phyloP scores from a whole-genome alignment of 1,284 basidiomycete genomes.

The Irpex lacteus region DNA sequence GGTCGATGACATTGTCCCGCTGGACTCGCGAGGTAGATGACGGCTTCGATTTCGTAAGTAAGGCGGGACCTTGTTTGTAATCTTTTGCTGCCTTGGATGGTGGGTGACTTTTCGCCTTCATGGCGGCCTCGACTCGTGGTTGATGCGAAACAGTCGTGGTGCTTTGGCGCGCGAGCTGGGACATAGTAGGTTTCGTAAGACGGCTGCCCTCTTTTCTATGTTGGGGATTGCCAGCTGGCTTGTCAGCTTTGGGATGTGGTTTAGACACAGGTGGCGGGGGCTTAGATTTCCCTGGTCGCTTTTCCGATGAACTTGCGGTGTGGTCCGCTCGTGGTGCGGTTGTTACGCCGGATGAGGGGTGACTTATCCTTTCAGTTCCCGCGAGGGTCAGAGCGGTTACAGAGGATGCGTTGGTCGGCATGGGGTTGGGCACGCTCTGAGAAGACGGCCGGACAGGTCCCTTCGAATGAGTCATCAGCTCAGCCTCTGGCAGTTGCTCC shows the following conservation, averaged over 20 bases:
- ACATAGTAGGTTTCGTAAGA: conserved; percentile 19
- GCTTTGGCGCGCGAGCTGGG: conserved; percentile 21
- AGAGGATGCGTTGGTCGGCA: not conserved
- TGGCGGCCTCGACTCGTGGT: not conserved
- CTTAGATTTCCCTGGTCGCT: not conserved
- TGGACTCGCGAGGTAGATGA: too few species aligned
- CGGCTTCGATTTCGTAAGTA: too few species aligned
- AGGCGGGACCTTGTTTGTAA: not conserved
- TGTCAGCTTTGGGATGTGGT: not conserved
- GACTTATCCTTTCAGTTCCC: too few species aligned
- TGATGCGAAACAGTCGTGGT: conserved; percentile 3
- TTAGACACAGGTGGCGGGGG: not conserved
- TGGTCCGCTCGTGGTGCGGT: not conserved
- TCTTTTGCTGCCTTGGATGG: not conserved
- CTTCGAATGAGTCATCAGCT: not conserved
- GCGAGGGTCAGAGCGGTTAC: too few species aligned
- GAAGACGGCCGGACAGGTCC: not conserved
- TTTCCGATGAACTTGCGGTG: not conserved
- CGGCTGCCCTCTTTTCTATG: conserved; percentile 4
- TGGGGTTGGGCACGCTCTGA: not conserved
- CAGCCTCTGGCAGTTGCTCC: not conserved
- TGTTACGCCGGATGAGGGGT: too few species aligned
- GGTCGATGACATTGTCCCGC: conserved; percentile 2
- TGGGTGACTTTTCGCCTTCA: not conserved
- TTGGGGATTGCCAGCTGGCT: not conserved